A percentile compares a stretch with the other conserved stretches of the same genome.
phyloP scores from a whole-genome alignment of 2,329 filamentous ascomycete species.

The Lomentospora prolificans region DNA sequence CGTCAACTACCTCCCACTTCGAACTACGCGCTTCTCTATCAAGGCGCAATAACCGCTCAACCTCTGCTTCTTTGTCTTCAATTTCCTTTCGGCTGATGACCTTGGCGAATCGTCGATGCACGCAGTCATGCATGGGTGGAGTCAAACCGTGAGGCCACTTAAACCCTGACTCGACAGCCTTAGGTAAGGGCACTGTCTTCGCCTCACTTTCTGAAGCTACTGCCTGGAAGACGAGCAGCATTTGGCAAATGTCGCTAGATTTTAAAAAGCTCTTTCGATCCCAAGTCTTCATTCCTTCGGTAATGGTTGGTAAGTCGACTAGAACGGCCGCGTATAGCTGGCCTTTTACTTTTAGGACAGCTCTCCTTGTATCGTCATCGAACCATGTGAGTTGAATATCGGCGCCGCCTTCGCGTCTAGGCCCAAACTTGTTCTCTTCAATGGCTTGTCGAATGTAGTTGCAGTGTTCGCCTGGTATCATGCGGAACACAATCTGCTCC shows the following conservation, averaged over 20 bases:
- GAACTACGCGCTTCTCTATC: conserved; percentile 54
- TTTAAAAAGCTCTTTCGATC: conserved; percentile 83
- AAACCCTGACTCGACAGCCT: conserved; percentile 57
- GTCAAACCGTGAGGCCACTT: conserved; percentile 81
- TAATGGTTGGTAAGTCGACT: conserved; percentile 77
- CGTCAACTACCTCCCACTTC: conserved; percentile 55
- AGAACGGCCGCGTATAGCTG: conserved; percentile 67
- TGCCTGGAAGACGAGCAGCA: conserved; percentile 67
- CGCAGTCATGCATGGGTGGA: conserved; percentile 77
- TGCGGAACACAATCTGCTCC: conserved; percentile 80
- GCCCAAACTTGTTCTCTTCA: conserved; percentile 66
- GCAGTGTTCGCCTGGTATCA: conserved; percentile 76
- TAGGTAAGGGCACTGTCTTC: conserved; percentile 55
- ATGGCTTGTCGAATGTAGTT: conserved; percentile 73
- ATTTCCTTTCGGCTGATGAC: conserved; percentile 75
- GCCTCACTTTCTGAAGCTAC: conserved; percentile 60
- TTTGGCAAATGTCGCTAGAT: conserved; percentile 79
- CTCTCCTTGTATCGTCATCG: conserved; percentile 61
- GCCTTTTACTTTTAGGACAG: conserved; percentile 59
- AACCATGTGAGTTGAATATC: conserved; percentile 77
- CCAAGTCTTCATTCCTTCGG: conserved; percentile 90
- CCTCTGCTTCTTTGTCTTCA: conserved; percentile 72
- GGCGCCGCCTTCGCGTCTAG: conserved; percentile 54
- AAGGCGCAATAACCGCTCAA: conserved; percentile 61
- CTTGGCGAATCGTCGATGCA: conserved; percentile 74